Base-by-base conservation (phyloP, 2,329 filamentous ascomycete species). In the Penicillium sp. region DNA sequence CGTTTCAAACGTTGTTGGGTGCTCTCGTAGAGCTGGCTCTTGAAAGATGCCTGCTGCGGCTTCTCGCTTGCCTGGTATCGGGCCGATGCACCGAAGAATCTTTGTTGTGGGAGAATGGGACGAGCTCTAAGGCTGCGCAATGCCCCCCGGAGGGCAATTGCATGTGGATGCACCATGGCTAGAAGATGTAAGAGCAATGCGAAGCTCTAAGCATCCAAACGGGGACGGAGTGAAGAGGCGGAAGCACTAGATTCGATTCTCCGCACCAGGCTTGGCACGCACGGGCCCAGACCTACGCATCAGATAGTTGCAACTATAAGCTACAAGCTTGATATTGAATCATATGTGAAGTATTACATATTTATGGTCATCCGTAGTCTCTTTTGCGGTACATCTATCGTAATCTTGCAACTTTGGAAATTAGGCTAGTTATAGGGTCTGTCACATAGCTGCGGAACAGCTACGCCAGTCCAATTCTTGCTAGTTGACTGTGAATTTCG, bases 21-120 rank as follows among this genome's bases (percentile, higher is more conserved):
- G 60, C 82, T 86, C 66, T 86, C 82, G 59, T 85, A 86, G 43
- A 88, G 64, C 67, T 87, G 84, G 31, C 79, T 78, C 66, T 84
- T 82, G 73, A 87, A 87, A 1, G 81, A 79, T 55, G 26, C 26
- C 20, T 73, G 66, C 33, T 75, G 74, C 26, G 57, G 60, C 49
- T 71, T 69, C 31, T 73, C 67, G 41, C 69, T 66, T 40, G 62
- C 62, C 40, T 29, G 56, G 46, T 33, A 57, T 18, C 53, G 60
- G 14, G 54, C 33, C 20, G 68, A 69, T 9, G 48, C 53, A 12
- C 57, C 60, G 41, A 71, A 67, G 8, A 57, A 46, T 46, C 69
- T 57, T n/a, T 54, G 52, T 25, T 63, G 67, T 14, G 47, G 41
- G 15, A 51, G 37, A 37, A 29, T 40, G 15, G 59, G 48, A 33